A percentile compares a stretch with the other conserved stretches of the same genome.
phyloP scores from a whole-genome alignment of 1,139 yeast species.

The Arxiozyma slooffiae region DNA sequence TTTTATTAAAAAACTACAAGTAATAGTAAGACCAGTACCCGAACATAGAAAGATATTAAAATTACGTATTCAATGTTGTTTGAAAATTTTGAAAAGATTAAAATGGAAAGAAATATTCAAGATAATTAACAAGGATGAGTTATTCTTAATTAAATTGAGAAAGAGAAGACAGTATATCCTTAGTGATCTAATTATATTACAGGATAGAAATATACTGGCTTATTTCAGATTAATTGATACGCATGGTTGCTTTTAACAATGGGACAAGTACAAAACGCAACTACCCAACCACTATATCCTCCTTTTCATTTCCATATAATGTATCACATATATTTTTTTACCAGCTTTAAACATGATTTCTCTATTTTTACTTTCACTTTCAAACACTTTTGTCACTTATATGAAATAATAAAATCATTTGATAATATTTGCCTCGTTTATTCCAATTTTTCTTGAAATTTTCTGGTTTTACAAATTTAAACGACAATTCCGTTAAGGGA shows the following conservation, averaged over 20 bases:
- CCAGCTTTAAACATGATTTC: background rate
- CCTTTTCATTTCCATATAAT: background rate
- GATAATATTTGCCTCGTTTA: too few species aligned
- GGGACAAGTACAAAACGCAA: background rate
- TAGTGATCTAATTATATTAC: background rate
- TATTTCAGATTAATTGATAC: background rate
- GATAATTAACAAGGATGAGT: background rate
- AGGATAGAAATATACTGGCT: background rate
- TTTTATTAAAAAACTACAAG: slow-evolving; percentile 1
- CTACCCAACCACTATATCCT: background rate
- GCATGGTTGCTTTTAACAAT: background rate
- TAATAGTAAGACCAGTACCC: background rate
- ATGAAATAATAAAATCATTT: too few species aligned
- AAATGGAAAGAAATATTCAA: background rate
- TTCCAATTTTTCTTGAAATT: background rate
- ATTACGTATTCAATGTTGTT: background rate
- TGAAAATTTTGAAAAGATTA: background rate
- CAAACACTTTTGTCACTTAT: too few species aligned
- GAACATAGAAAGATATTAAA: background rate
- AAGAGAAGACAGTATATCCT: slow-evolving; percentile 1
- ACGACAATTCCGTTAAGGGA: background rate
- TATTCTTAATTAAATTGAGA: background rate
- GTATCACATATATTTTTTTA: background rate
- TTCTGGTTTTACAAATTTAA: background rate
- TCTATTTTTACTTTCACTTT: background rate